Evolutionary conservation across 495 filamentous ascomycete genomes (phyloP), one percentile per base, ranked within the genome.

Genomic region (Talaromyces ruber): DNA sequence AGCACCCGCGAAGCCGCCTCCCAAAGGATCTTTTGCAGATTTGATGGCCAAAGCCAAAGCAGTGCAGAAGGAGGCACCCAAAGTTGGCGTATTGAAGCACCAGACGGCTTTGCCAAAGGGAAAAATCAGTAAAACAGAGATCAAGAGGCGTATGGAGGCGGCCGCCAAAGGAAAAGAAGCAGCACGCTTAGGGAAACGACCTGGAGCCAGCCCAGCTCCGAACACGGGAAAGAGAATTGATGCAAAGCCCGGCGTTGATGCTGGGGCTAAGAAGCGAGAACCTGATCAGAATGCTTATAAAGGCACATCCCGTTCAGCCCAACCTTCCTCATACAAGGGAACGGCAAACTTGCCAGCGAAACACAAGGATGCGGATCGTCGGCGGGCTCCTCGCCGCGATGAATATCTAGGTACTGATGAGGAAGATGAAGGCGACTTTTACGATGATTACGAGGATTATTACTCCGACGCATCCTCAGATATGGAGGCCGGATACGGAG

Each of bases 401-500:
- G 77, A 81, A 70, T 80, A 80, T 64, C 71, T 80, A 22, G 79
- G 68, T 6, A 81, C 75, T 5, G 79, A 79, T 62, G 79, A 79
- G 59, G 75, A 78, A 63, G 76, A 80, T 21, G 76, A 80, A 63
- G 73, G 77, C 6, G 72, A 81, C 0, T 76, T 73, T 64, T 68
- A 67, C 2, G 73, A 72, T 47, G 76, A 68, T 39, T 80, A 86
- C 54, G 79, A 86, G 50, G 81, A 82, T 56, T 79, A 79, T 58
- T 83, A 77, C 22, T 83, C 79, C 0, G 84, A 86, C 30, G 76
- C 56, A 16, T 83, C 79, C 3, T 85, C 83, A 12, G 86, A 86
- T 62, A 89, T 89, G 86, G 86, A 89, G 68, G 86, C 81, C 61
- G 84, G 81, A 12, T 72, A 81, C 24, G 79, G 79, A 53, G 85